Percentiles rank a stretch among this genome's conserved stretches.
Evolutionary conservation across 2,329 filamentous ascomycete species (phyloP).

Genomic region (Thielaviopsis euricoi): DNA sequence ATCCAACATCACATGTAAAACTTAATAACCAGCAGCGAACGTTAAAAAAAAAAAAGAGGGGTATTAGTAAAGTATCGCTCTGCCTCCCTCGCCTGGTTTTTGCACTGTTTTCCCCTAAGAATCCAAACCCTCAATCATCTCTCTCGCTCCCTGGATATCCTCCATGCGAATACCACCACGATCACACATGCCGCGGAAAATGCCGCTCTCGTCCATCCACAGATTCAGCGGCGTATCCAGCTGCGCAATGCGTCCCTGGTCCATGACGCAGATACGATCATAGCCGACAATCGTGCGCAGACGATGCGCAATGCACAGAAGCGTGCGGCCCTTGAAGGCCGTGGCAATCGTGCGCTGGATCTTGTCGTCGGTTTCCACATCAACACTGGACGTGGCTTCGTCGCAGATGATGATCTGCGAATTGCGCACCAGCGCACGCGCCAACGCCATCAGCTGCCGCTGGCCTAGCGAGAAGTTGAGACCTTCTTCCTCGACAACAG

Average conservation of each 20-base stretch:
- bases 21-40: too few relatives aligned
- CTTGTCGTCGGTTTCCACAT: conserved; percentile 93
- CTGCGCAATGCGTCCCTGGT: conserved; percentile 73
- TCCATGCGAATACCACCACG: conserved; percentile 55
- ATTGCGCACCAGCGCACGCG: conserved; percentile 72
- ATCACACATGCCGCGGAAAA: conserved; percentile 84
- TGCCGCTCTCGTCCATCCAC: conserved; percentile 51
- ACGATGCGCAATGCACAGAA: conserved; percentile 85
- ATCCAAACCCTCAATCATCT: conserved; percentile 17
- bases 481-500: conserved; percentile 78
- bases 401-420: conserved; percentile 92
- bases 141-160: conserved; percentile 32
- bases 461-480: conserved; percentile 93
- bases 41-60: too few relatives aligned
- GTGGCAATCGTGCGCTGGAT: conserved; percentile 79
- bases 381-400: conserved; percentile 83
- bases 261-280: conserved; percentile 95
- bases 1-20: too few relatives aligned
- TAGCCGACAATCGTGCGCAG: conserved; percentile 86
- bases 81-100: too few relatives aligned
- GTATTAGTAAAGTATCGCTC: too few relatives aligned
- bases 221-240: conserved; percentile 60
- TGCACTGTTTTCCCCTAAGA: too few relatives aligned
- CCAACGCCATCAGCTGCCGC: conserved; percentile 86
- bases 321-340: conserved; percentile 71